A percentile compares a stretch with the other conserved stretches of the same genome.
phyloP scores from a whole-genome alignment of 495 filamentous ascomycete species.

The Hypoxylon fragiforme region DNA sequence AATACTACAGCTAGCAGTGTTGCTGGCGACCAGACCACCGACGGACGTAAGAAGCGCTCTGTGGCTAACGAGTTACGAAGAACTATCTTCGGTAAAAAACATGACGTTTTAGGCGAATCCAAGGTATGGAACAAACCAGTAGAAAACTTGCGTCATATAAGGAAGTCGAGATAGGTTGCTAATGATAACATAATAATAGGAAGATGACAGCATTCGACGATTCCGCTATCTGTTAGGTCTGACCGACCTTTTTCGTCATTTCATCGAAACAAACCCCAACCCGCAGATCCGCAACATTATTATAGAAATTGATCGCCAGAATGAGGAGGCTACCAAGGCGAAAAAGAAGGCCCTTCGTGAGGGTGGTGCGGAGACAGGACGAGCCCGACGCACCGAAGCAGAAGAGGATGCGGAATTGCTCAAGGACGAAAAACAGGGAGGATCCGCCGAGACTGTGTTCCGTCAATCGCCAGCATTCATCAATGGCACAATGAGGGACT shows the following conservation, averaged over 20 bases:
- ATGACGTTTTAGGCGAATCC: constrained; percentile 81
- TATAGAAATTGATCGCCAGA: constrained; percentile 88
- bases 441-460: constrained; percentile 84
- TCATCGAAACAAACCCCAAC: constrained; percentile 96
- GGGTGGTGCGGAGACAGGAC: constrained; percentile 80
- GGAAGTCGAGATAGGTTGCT: constrained; percentile 13
- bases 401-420: constrained; percentile 97
- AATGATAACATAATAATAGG: constrained; percentile 54
- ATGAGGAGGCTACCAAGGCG: constrained; percentile 71
- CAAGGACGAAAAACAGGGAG: constrained; percentile 85
- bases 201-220: constrained; percentile 92
- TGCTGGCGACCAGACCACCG: constrained; percentile 66
- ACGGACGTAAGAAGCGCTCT: constrained; percentile 82
- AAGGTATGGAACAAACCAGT: constrained; percentile 63
- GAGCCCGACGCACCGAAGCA: constrained; percentile 87
- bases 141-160: background rate
- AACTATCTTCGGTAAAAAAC: constrained; percentile 92
- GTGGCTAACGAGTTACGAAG: constrained; percentile 86
- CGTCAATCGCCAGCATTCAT: constrained; percentile 89
- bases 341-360: constrained; percentile 74
- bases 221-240: constrained; percentile 95
- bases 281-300: constrained; percentile 90
- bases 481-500: constrained; percentile 90
- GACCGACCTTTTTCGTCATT: constrained; percentile 97
- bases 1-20: constrained; percentile 91